Conservation (phyloP, 345 rosid species). For the Leavenworthia alabamica region DNA sequence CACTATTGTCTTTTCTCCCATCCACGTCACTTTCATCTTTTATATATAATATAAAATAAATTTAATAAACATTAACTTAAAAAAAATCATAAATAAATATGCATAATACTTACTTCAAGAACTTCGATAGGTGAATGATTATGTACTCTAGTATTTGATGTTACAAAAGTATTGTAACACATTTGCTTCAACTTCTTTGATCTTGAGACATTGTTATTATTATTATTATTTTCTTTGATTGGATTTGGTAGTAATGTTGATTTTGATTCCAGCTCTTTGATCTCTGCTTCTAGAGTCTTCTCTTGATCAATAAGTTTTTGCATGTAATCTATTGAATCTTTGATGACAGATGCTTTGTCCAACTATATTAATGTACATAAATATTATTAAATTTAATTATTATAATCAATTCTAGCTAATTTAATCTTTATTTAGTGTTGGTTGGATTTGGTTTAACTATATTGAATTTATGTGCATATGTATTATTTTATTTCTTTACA, state of each 20-base stretch:
- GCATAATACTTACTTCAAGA: conserved; percentile 36
- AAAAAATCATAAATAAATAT: too few species aligned
- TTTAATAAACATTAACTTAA: too few species aligned
- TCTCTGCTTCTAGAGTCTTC: conserved; percentile 55
- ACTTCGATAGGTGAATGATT: conserved; percentile 51
- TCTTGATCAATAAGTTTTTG: conserved; percentile 78
- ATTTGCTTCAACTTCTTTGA: conserved; percentile 57
- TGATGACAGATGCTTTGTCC: conserved; percentile 94
- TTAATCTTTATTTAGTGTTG: too few species aligned
- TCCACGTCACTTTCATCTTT: conserved; percentile 60
- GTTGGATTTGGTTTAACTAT: too few species aligned
- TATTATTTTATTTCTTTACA: too few species aligned
- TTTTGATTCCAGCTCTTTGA: conserved; percentile 51
- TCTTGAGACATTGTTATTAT: conserved; percentile 25
- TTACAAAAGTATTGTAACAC: too few species aligned
- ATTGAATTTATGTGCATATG: too few species aligned
- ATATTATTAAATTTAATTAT: neutral
- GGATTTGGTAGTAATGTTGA: conserved; percentile 8
- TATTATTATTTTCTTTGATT: conserved; percentile 16
- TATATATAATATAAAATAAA: too few species aligned
- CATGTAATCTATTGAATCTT: conserved; percentile 79
- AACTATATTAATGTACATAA: conserved; percentile 40
- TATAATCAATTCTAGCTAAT: too few species aligned
- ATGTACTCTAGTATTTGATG: conserved; percentile 9
- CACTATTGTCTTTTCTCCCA: conserved; percentile 65